Conservation (phyloP, 176 grass and related monocot genomes). For the Oryza longistaminata region DNA sequence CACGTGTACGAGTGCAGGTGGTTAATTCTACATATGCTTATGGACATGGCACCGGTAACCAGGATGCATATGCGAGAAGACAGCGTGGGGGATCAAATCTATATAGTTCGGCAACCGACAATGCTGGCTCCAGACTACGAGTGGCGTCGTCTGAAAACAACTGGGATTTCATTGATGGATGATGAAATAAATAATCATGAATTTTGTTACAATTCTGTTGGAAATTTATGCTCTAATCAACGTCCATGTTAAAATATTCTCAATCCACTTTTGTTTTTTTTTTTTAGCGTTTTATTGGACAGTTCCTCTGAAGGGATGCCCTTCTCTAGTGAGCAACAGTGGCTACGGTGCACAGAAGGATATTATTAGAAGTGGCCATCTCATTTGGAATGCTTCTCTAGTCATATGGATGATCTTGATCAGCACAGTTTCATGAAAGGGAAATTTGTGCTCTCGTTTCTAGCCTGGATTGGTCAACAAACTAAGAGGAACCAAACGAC, state of each 20-base stretch:
- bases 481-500: background rate
- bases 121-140: constrained; percentile 37
- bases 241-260: background rate
- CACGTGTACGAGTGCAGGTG: constrained; percentile 47
- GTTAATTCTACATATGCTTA: constrained; percentile 87
- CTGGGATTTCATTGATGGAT: constrained; percentile 39
- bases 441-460: background rate
- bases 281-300: background rate
- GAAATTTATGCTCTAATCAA: background rate
- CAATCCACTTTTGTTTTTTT: background rate
- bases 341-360: background rate
- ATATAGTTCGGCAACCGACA: constrained; percentile 82
- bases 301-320: constrained; percentile 12
- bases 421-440: background rate
- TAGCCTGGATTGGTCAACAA: background rate
- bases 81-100: constrained; percentile 78
- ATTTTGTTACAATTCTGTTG: background rate
- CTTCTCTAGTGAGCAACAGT: constrained; percentile 6
- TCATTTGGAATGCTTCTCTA: constrained; percentile 4
- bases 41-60: constrained; percentile 99
- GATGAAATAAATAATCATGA: background rate
- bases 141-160: background rate
- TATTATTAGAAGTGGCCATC: constrained; percentile 3
- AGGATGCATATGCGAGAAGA: constrained; percentile 65
- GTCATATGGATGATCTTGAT: constrained; percentile 24